Base-by-base conservation (phyloP, 768 basidiomycete genomes). In the Fistulinella prunicolor region DNA sequence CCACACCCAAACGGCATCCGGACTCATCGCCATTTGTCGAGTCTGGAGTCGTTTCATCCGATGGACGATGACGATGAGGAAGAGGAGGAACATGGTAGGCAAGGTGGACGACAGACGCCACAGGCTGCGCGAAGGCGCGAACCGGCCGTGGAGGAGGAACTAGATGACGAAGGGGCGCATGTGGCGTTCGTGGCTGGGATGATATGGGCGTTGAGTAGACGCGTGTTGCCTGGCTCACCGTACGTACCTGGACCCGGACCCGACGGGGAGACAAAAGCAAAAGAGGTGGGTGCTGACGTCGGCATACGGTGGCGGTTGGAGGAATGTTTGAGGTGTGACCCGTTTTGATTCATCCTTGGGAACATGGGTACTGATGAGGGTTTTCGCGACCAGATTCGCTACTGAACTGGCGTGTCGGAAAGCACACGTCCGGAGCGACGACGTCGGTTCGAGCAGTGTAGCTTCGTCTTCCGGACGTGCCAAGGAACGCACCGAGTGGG, bases 131-230 rank as follows among this genome's bases (percentile, higher is more conserved):
- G 28, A n/a, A 26, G 7, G 17, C 43, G 26, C 12, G 26, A 6
- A 5, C 13, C 13, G 1, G 47, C 47, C 9, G 19, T 70, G 9
- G 61, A 57, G 3, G 70, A 70, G 38, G 76, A 73, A 16, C 69
- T 82, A 8, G 89, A 89, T 58, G 88, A 90, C 55, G 78, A 83
- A 9, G 88, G 88, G 1, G 83, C 85, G 2, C 85, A 90, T 55
- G 84, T 87, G 48, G 89, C 88, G 3, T 90, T 90, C 56, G 78
- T 89, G n/a, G 83, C 86, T 0, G 90, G 89, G 8, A 91, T 93
- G 88, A 86, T 93, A 46, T 92, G 81, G 64, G 81, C 89, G 0
- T 62, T 93, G 55, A 89, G 83, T 46, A 70, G 88, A 55, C 74
- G 81, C 38, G 69, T 89, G 44, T 68, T 83, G 39, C 89, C 89